Conservation (phyloP, 1,284 basidiomycete species). For the Microstroma glucosiphilum region DNA sequence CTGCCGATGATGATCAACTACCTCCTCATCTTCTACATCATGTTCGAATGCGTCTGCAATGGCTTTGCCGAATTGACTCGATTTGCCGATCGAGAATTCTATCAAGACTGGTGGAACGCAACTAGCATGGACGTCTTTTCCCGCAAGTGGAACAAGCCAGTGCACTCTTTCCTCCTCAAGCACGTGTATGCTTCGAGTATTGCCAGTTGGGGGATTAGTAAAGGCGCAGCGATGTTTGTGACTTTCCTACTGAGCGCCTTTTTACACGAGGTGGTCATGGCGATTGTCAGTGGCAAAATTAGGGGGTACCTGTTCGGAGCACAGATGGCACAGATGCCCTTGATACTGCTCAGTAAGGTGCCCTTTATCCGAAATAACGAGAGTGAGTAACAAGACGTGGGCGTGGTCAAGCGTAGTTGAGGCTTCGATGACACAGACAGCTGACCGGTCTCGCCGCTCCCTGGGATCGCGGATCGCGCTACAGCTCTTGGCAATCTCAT, state of each 20-base stretch:
- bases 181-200: slow-evolving; percentile 87
- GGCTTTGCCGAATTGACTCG: slow-evolving; percentile 68
- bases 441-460: no score
- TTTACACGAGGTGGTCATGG: slow-evolving; percentile 93
- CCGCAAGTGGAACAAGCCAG: slow-evolving; percentile 53
- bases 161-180: slow-evolving; percentile 84
- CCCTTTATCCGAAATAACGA: slow-evolving; percentile 54
- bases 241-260: slow-evolving; percentile 65
- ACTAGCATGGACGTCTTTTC: slow-evolving; percentile 88
- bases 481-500: slow-evolving; percentile 57
- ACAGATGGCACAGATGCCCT: slow-evolving; percentile 82
- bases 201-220: slow-evolving; percentile 67
- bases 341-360: slow-evolving; percentile 74
- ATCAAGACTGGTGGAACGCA: slow-evolving; percentile 97
- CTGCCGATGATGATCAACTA: slow-evolving; percentile 79
- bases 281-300: slow-evolving; percentile 53
- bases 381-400: background rate
- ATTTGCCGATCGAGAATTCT: slow-evolving; percentile 93
- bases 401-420: no score
- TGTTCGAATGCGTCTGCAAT: slow-evolving; percentile 75
- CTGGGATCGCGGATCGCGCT: no score
- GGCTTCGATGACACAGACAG: no score
- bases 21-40: slow-evolving; percentile 50
- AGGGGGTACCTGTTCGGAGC: slow-evolving; percentile 48
- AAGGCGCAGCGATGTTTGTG: slow-evolving; percentile 72